These are phyloP conservation scores for Ganoderma sp. DNA, from an alignment of 1,284 basidiomycete species.

Conservation along the genomic window DNA sequence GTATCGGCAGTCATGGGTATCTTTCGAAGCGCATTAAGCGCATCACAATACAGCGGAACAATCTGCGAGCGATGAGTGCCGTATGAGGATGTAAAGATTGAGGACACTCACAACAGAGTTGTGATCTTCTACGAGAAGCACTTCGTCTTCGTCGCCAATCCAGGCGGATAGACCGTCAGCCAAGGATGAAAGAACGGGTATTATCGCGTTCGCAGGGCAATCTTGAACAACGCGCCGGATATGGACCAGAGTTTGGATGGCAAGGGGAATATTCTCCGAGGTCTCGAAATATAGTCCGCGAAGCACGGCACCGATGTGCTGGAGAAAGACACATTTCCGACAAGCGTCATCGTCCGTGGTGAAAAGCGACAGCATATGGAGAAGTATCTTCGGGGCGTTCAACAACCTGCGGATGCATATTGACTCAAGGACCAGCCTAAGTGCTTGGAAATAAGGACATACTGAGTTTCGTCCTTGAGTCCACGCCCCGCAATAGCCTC, in stretches of 20 bases:
- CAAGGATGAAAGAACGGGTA: conserved; percentile 44
- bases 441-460: background rate
- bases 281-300: conserved; percentile 43
- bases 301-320: conserved; percentile 40
- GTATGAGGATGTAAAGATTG: background rate
- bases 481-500: conserved; percentile 19
- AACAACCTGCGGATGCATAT: conserved; percentile 11
- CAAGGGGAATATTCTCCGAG: conserved; percentile 34
- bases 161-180: conserved; percentile 53
- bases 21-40: conserved; percentile 46
- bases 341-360: background rate
- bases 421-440: too few relatives aligned
- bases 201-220: conserved; percentile 35
- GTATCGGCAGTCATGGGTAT: conserved; percentile 46
- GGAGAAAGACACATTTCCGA: conserved; percentile 16
- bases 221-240: conserved; percentile 43
- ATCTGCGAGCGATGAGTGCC: conserved; percentile 43
- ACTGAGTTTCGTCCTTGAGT: conserved; percentile 6
- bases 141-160: conserved; percentile 53
- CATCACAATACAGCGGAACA: conserved; percentile 50
- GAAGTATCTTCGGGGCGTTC: conserved; percentile 4
- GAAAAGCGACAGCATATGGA: conserved; percentile 7
- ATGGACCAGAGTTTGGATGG: conserved; percentile 34
- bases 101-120: conserved; percentile 51
- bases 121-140: conserved; percentile 51